These are phyloP conservation scores for Sequoia sempervirens DNA, from an alignment of 75 land plant genomes.

Conservation along the genomic window DNA sequence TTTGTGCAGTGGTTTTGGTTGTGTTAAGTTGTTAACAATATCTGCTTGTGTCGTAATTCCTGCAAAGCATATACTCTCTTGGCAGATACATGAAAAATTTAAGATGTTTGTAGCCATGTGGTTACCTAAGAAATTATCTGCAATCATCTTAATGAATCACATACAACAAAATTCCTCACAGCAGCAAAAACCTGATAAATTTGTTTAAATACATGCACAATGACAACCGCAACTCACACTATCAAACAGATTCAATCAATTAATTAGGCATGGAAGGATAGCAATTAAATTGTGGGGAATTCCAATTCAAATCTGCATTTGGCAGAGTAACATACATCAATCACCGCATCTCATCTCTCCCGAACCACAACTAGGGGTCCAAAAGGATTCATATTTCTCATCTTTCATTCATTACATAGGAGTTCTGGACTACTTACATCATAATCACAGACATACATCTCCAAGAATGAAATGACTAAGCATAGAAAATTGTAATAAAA, in stretches of 20 bases:
- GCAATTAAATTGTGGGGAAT: background rate
- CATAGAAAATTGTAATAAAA: background rate
- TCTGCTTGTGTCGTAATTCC: background rate
- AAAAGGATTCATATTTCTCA: background rate
- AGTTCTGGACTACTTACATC: background rate
- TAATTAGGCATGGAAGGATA: background rate
- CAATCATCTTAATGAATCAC: background rate
- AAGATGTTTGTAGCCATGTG: background rate
- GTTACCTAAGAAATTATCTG: background rate
- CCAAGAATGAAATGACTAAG: background rate
- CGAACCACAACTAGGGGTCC: background rate
- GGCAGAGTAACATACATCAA: background rate
- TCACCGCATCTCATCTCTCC: background rate
- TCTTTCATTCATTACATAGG: background rate
- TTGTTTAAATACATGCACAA: background rate
- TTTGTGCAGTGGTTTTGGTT: background rate
- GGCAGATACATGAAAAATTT: background rate
- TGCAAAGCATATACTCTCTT: background rate
- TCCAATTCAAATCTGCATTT: background rate
- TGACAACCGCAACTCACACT: background rate
- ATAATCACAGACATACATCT: background rate
- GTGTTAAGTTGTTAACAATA: background rate
- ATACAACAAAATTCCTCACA: background rate
- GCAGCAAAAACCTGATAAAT: background rate
- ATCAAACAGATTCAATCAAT: background rate